Evolutionary conservation across 2,329 filamentous ascomycete genomes (phyloP), one percentile per base, ranked within the genome.

Genomic region (Colletotrichum tropicale): DNA sequence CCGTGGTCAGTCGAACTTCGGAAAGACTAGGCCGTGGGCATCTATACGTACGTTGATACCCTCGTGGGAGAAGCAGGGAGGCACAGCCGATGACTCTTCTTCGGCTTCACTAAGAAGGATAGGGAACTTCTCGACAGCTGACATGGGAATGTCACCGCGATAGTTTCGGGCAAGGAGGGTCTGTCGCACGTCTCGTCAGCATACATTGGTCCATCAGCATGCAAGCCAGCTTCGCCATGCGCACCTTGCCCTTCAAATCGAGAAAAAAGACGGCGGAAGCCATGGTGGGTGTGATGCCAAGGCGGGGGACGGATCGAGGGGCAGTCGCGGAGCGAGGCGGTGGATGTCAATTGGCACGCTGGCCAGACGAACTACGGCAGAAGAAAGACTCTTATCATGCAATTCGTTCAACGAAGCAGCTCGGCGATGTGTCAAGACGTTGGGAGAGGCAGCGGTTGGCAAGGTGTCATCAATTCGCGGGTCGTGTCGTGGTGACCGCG

Each of bases 141-240:
- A 98, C 97, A 99, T 98, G 86, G 97, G 97, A 79, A 99, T 98
- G 82, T 99, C 97, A 85, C 97, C 97, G 84, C 97, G 93, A 86
- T 99, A 99, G 89, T 99, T 99, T 83, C 97, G 95, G 86, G 97
- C 97, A 83, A 99, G 91, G 81, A 99, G 96, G 89, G 97, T 98
- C 96, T 98, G 85, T 74, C 70, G 30, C 58, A 28, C 18, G 70
- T 74, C 66, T 52, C 60, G 78, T 82, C 79, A 82, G 80, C 68
- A 70, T 48, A 62, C 43, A 28, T 38, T 30, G 60, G 26, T 21
- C 21, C 13, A 9, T n/a, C 12, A 26, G 3, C n/a, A 24, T 6
- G n/a, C 21, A 7, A 13, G 12, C 13, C 2, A 38, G 28, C 32
- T 67, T 32, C 10, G 6, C 4, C 15, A 13, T 65, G 78, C 79